phyloP scores from a whole-genome alignment of 257 asterid species.

The Gentiana dahurica region DNA sequence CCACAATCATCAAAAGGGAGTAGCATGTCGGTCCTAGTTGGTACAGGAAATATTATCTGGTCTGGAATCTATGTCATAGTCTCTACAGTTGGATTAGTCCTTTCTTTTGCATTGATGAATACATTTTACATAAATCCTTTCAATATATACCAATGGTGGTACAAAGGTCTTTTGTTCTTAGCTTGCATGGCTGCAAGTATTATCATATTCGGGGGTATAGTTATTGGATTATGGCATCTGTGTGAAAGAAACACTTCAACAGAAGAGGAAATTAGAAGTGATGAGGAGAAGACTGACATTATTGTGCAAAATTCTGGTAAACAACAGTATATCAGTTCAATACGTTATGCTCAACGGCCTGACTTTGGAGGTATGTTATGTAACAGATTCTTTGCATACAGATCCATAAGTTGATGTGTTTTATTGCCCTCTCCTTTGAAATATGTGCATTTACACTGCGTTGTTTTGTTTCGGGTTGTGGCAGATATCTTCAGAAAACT shows the following conservation, averaged over 20 bases:
- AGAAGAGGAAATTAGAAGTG: conserved; percentile 6
- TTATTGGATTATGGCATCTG: conserved; percentile 58
- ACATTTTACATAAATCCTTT: conserved; percentile 48
- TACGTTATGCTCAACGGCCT: conserved; percentile 62
- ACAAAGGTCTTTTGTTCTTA: conserved; percentile 50
- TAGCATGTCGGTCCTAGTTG: conserved; percentile 64
- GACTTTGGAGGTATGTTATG: conserved; percentile 48
- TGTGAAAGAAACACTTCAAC: conserved; percentile 41
- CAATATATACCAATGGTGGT: conserved; percentile 47
- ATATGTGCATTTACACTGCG: too few species aligned
- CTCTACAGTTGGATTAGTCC: conserved; percentile 49
- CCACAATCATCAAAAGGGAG: conserved; percentile 29
- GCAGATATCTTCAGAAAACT: conserved; percentile 45
- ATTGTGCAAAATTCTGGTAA: conserved; percentile 11
- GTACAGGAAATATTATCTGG: conserved; percentile 79
- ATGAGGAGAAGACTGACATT: conserved; percentile 6
- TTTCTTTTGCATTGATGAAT: conserved; percentile 34
- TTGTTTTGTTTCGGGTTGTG: background rate
- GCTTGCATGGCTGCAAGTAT: conserved; percentile 51
- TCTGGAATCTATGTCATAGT: conserved; percentile 52
- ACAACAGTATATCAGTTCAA: conserved; percentile 20
- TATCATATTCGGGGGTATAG: conserved; percentile 54
- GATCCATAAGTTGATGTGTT: too few species aligned
- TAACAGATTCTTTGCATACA: too few species aligned
- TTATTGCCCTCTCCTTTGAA: too few species aligned